Percentiles rank a stretch among this genome's conserved stretches.
phyloP scores from a whole-genome alignment of 768 basidiomycete species.

The Pisolithus marmoratus region DNA sequence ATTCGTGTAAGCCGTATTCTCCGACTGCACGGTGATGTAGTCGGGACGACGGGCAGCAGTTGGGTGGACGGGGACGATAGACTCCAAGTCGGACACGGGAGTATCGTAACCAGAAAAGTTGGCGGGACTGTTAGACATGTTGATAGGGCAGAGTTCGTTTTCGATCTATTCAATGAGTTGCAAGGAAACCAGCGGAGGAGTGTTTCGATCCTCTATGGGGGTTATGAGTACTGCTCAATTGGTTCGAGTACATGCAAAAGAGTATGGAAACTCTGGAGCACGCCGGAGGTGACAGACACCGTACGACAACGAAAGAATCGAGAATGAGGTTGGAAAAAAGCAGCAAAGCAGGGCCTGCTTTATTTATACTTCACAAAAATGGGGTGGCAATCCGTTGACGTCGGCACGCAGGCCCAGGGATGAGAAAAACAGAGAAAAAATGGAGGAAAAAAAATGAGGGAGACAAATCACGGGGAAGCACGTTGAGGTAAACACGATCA shows the following conservation, averaged over 20 bases:
- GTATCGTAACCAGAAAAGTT: slow-evolving; percentile 66
- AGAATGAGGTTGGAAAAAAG: neutral
- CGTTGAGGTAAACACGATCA: neutral
- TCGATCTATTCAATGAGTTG: slow-evolving; percentile 30
- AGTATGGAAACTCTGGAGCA: slow-evolving; percentile 30
- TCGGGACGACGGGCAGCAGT: slow-evolving; percentile 76
- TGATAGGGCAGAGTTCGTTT: slow-evolving; percentile 15
- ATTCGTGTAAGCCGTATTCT: slow-evolving; percentile 75
- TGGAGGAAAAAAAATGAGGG: no score
- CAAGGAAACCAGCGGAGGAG: slow-evolving; percentile 64
- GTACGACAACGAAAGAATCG: neutral
- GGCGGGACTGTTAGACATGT: slow-evolving; percentile 46
- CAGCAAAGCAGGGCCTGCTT: neutral
- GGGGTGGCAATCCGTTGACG: neutral
- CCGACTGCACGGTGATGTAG: slow-evolving; percentile 74
- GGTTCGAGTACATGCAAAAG: slow-evolving; percentile 95
- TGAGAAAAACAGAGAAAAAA: neutral
- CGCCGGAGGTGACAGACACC: slow-evolving; percentile 10
- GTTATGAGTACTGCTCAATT: slow-evolving; percentile 86
- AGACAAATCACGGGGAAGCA: no score
- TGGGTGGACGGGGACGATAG: slow-evolving; percentile 69
- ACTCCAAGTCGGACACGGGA: slow-evolving; percentile 67
- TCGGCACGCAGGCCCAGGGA: neutral
- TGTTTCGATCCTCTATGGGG: slow-evolving; percentile 83
- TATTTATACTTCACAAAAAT: neutral